phyloP scores from a whole-genome alignment of 2,329 filamentous ascomycete genomes.

The Orbilia blumenaviensis region DNA sequence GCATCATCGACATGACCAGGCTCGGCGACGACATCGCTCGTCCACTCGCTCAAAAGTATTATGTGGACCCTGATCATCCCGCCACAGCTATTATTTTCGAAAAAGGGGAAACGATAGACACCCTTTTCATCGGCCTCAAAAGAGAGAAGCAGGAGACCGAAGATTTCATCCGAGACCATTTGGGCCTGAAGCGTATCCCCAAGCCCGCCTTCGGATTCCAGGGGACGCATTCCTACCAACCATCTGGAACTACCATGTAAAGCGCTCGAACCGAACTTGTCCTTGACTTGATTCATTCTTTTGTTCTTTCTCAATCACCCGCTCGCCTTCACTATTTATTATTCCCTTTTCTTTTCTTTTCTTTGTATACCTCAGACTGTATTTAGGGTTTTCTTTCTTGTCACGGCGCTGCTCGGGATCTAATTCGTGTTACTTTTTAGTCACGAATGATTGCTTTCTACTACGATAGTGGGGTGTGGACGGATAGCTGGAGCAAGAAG shows the following conservation, averaged over 20 bases:
- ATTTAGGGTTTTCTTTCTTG: too few species aligned
- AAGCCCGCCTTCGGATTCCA: neutral
- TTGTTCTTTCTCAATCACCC: too few species aligned
- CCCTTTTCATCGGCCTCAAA: neutral
- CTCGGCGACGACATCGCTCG: neutral
- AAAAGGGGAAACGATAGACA: neutral
- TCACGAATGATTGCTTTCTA: too few species aligned
- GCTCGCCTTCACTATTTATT: too few species aligned
- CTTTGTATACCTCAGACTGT: too few species aligned
- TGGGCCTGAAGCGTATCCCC: neutral
- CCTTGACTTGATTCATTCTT: too few species aligned
- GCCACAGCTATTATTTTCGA: neutral
- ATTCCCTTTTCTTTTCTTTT: too few species aligned
- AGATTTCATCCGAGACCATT: neutral
- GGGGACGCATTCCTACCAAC: neutral
- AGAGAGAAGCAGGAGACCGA: neutral
- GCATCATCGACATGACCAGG: neutral
- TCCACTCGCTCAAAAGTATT: neutral
- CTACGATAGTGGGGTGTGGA: too few species aligned
- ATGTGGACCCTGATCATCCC: neutral
- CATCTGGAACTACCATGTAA: neutral
- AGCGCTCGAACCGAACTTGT: too few species aligned
- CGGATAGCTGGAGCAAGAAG: too few species aligned
- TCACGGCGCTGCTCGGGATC: too few species aligned
- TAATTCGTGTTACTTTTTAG: too few species aligned